Conservation (phyloP, 441 rosid species). For the Capsella rubella region DNA sequence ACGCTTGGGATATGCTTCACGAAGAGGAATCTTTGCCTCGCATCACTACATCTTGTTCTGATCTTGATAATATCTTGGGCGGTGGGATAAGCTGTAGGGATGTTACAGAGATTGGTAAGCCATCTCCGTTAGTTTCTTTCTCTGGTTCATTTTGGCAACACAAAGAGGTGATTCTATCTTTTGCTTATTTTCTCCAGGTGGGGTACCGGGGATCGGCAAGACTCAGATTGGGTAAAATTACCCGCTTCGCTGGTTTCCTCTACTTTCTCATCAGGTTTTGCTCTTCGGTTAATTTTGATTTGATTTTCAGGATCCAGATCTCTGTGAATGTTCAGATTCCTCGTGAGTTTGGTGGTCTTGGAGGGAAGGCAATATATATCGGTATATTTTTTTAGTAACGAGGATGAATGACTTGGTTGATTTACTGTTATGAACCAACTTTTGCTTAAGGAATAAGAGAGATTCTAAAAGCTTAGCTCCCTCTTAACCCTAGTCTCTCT, state of each 20-base stretch:
- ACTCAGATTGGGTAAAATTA: conserved; percentile 85
- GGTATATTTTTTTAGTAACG: conserved; percentile 48
- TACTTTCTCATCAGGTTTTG: conserved; percentile 14
- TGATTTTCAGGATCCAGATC: conserved; percentile 79
- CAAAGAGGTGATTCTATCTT: not conserved
- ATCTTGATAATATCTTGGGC: conserved; percentile 79
- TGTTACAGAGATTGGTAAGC: conserved; percentile 91
- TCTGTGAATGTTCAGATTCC: conserved; percentile 96
- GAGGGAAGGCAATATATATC: conserved; percentile 87
- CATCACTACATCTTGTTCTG: conserved; percentile 86
- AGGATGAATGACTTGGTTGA: not conserved
- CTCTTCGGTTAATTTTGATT: conserved; percentile 25
- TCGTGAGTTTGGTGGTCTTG: conserved; percentile 78
- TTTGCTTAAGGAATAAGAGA: too few relatives aligned
- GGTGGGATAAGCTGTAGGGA: conserved; percentile 92
- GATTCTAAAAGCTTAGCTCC: too few relatives aligned
- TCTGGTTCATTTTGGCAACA: conserved; percentile 11
- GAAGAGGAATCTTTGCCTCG: conserved; percentile 69
- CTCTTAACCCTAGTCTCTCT: too few relatives aligned
- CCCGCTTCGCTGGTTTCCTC: conserved; percentile 34
- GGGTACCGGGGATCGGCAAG: conserved; percentile 94
- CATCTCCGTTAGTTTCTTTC: not conserved
- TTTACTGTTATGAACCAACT: too few relatives aligned
- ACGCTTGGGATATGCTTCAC: conserved; percentile 92
- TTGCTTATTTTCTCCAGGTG: conserved; percentile 58